These are phyloP conservation scores for Oryza punctata DNA, from an alignment of 176 grass and related monocot genomes.

Conservation along the genomic window DNA sequence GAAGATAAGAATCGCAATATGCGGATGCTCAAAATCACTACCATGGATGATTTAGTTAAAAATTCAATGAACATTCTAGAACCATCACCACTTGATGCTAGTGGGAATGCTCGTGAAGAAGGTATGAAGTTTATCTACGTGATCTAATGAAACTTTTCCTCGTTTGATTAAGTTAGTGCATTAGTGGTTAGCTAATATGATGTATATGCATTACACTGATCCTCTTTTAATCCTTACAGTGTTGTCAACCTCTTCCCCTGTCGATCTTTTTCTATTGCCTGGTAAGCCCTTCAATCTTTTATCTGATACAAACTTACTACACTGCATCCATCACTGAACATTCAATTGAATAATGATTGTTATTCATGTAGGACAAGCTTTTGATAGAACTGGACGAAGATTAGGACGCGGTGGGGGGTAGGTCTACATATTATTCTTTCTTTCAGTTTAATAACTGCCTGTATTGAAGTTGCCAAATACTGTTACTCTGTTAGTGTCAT, in stretches of 20 bases:
- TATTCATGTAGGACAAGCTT: slow-evolving; percentile 76
- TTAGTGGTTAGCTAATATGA: not conserved
- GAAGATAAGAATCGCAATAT: slow-evolving; percentile 97
- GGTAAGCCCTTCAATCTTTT: slow-evolving; percentile 42
- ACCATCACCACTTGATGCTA: slow-evolving; percentile 67
- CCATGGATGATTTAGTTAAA: slow-evolving; percentile 73
- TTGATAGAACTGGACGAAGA: slow-evolving; percentile 85
- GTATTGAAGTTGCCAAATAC: slow-evolving; percentile 25
- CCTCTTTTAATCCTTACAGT: slow-evolving; percentile 57
- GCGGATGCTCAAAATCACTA: slow-evolving; percentile 86
- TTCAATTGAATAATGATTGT: not conserved
- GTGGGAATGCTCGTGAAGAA: slow-evolving; percentile 63
- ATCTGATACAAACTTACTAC: not conserved
- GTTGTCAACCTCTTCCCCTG: slow-evolving; percentile 59
- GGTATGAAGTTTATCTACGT: slow-evolving; percentile 50
- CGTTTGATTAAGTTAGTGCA: not conserved
- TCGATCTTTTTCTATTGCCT: slow-evolving; percentile 86
- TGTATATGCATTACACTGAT: slow-evolving; percentile 25
- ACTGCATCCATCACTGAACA: not conserved
- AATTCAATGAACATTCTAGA: slow-evolving; percentile 99
- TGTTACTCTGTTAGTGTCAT: not conserved
- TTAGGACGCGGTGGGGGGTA: slow-evolving; percentile 97
- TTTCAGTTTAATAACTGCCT: not conserved
- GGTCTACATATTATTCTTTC: slow-evolving; percentile 12
- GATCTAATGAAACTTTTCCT: not conserved